Conservation (phyloP, 2,329 filamentous ascomycete genomes). For the Fusarium palustre region DNA sequence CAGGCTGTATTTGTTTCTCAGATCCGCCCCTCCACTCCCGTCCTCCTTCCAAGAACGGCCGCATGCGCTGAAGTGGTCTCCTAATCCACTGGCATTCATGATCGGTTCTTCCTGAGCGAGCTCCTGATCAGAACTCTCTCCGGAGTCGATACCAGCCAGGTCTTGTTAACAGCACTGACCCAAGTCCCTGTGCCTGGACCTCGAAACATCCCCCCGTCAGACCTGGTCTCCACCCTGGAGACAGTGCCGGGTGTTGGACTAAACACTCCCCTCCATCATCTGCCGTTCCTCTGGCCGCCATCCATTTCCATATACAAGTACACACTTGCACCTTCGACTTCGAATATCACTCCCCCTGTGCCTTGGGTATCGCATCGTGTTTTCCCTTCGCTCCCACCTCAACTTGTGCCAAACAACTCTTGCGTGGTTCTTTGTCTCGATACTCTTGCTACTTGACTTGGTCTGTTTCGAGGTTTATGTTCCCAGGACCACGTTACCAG, state of each 20-base stretch:
- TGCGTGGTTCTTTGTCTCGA: conserved; percentile 24
- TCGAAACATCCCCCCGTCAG: conserved; percentile 52
- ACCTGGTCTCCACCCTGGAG: conserved; percentile 56
- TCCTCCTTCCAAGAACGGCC: conserved; percentile 64
- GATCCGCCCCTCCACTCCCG: conserved; percentile 46
- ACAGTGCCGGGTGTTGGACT: conserved; percentile 63
- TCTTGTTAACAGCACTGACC: conserved; percentile 44
- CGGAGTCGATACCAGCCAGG: conserved; percentile 48
- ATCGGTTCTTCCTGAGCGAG: conserved; percentile 43
- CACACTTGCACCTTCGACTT: conserved; percentile 59
- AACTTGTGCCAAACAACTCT: conserved; percentile 29
- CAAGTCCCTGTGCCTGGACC: conserved; percentile 55
- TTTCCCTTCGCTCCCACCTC: conserved; percentile 32
- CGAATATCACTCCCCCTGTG: conserved; percentile 39
- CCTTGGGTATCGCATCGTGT: conserved; percentile 27
- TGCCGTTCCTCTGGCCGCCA: conserved; percentile 57
- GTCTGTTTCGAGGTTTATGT: conserved; percentile 39
- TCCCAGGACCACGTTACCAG: conserved; percentile 38
- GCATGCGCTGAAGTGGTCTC: conserved; percentile 55
- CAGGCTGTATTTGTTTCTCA: conserved; percentile 45
- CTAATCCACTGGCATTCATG: conserved; percentile 45
- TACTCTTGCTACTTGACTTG: conserved; percentile 14
- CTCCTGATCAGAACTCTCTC: conserved; percentile 45
- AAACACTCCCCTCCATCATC: conserved; percentile 63
- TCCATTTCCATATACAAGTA: conserved; percentile 61